These are phyloP conservation scores for Rhynchosporium agropyri DNA, from an alignment of 2,329 filamentous ascomycete genomes.

Conservation along the genomic window DNA sequence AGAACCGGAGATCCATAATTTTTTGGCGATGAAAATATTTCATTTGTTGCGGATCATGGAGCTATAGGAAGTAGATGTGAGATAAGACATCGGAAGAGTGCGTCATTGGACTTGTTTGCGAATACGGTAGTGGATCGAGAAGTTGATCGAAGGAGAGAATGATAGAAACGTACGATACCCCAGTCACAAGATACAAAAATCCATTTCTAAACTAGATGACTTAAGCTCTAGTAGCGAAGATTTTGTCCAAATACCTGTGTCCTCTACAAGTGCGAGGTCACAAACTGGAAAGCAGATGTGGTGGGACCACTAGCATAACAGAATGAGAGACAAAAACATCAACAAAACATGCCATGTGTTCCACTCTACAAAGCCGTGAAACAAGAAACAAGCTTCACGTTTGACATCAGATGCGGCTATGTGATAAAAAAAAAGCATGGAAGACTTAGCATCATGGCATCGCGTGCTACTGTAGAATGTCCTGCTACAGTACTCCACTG, in stretches of 20 bases:
- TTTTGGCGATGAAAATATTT: neutral
- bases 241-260: no score
- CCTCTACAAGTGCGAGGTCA: no score
- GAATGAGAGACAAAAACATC: no score
- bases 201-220: neutral
- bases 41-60: neutral
- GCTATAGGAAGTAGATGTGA: neutral
- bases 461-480: neutral
- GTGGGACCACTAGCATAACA: no score
- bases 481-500: no score
- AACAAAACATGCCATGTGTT: no score
- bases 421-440: neutral
- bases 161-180: conserved; percentile 1
- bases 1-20: no score
- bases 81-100: neutral
- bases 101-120: neutral
- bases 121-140: neutral
- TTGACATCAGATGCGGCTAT: neutral
- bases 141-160: neutral
- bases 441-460: neutral
- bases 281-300: no score
- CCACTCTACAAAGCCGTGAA: no score
- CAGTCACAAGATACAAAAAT: neutral
- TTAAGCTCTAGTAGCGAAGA: no score
- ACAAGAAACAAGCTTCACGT: no score